These are phyloP conservation scores for Leptographium wingfieldii DNA, from an alignment of 2,329 filamentous ascomycete species.

Conservation along the genomic window DNA sequence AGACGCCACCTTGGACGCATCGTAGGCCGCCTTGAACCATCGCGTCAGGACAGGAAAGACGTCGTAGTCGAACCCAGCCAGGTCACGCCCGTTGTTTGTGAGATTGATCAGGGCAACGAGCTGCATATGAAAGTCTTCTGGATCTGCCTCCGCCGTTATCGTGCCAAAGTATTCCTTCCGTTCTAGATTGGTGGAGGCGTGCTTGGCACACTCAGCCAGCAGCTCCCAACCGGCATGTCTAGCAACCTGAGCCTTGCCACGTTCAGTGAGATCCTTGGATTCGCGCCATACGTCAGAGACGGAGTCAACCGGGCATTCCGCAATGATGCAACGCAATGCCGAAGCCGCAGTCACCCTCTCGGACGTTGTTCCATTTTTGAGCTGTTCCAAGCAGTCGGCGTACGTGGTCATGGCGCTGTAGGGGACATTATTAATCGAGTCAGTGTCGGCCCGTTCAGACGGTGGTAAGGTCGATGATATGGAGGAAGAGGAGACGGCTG, in stretches of 20 bases:
- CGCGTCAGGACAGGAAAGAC: conserved; percentile 47
- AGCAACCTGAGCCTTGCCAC: conserved; percentile 37
- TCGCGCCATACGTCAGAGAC: conserved; percentile 54
- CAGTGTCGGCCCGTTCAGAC: conserved; percentile 25
- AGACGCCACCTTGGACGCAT: conserved; percentile 26
- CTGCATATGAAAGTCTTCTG: conserved; percentile 54
- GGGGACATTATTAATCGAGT: conserved; percentile 30
- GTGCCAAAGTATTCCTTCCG: conserved; percentile 53
- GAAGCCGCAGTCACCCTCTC: conserved; percentile 46
- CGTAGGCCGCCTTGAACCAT: conserved; percentile 47
- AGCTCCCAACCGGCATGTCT: conserved; percentile 53
- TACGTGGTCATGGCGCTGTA: conserved; percentile 35
- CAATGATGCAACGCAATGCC: conserved; percentile 41
- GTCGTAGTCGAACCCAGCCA: conserved; percentile 56
- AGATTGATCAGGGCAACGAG: conserved; percentile 50
- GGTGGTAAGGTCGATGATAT: conserved; percentile 15
- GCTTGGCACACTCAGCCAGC: conserved; percentile 51
- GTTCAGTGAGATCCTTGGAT: conserved; percentile 51
- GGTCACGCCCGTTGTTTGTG: conserved; percentile 46
- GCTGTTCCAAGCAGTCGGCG: conserved; percentile 38
- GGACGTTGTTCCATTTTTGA: conserved; percentile 37
- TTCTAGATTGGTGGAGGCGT: conserved; percentile 52
- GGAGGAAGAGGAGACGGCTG: conserved; percentile 21
- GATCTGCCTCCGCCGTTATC: conserved; percentile 40
- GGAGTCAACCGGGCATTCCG: conserved; percentile 45